phyloP scores from a whole-genome alignment of 805 yeast species.

The Saturnispora kantuleensis region DNA sequence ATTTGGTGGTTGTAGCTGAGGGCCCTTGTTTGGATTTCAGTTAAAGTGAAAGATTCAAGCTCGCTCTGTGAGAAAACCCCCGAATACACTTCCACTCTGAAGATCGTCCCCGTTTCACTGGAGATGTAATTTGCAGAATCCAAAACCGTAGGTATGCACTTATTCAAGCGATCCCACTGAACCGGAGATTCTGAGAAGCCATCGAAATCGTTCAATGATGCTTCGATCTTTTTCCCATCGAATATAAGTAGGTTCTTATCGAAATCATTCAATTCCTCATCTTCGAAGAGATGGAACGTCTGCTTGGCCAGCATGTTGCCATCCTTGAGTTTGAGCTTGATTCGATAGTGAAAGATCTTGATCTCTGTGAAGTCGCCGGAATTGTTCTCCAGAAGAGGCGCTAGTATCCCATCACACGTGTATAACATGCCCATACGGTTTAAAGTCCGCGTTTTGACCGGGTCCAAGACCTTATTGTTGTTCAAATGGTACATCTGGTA shows the following conservation, averaged over 20 bases:
- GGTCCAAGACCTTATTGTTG: slow-evolving; percentile 1
- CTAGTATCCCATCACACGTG: slow-evolving; percentile 20
- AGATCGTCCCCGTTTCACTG: slow-evolving; percentile 33
- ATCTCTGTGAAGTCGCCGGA: slow-evolving; percentile 12
- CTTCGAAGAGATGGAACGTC: slow-evolving; percentile 21
- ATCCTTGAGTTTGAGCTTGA: slow-evolving; percentile 20
- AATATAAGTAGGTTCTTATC: slow-evolving; percentile 19
- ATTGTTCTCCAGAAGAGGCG: slow-evolving; percentile 12
- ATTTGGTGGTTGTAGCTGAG: slow-evolving; percentile 24
- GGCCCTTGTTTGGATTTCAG: slow-evolving; percentile 44
- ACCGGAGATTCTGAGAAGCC: slow-evolving; percentile 4
- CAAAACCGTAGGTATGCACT: slow-evolving; percentile 27
- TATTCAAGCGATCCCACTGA: not conserved
- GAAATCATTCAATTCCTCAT: slow-evolving; percentile 18
- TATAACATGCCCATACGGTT: slow-evolving; percentile 12
- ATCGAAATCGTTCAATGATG: slow-evolving; percentile 1
- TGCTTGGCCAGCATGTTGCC: slow-evolving; percentile 14
- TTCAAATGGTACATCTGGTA: slow-evolving; percentile 14
- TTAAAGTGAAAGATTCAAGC: slow-evolving; percentile 36
- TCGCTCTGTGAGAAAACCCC: slow-evolving; percentile 43
- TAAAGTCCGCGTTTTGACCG: not conserved
- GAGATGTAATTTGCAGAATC: slow-evolving; percentile 42
- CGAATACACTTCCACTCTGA: slow-evolving; percentile 43
- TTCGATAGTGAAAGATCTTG: slow-evolving; percentile 21
- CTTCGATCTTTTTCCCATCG: slow-evolving; percentile 5